Evolutionary conservation across 2,329 filamentous ascomycete species (phyloP).

Genomic region (Fusarium marasasianum): DNA sequence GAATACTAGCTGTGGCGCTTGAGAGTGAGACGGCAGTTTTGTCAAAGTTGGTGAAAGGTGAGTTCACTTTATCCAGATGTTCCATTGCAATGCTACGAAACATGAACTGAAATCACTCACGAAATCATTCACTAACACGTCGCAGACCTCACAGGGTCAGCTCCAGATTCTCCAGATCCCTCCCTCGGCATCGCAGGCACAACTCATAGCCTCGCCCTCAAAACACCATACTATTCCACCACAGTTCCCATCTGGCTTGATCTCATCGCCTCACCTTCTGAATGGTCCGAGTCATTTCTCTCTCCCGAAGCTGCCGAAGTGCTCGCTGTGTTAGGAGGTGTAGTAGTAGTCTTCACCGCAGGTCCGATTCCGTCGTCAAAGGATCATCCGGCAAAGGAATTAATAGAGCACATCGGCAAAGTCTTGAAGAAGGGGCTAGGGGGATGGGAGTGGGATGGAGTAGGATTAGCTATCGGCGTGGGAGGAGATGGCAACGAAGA

Average conservation of each 20-base stretch:
- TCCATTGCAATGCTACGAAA: neutral
- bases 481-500: conserved; percentile 58
- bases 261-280: conserved; percentile 58
- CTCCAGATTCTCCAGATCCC: conserved; percentile 49
- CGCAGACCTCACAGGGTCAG: conserved; percentile 63
- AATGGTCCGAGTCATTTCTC: conserved; percentile 69
- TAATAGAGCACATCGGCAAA: conserved; percentile 63
- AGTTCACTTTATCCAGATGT: neutral
- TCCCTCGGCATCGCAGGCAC: conserved; percentile 63
- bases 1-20: conserved; percentile 67
- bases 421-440: conserved; percentile 67
- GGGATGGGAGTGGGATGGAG: conserved; percentile 72
- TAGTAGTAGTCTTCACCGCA: conserved; percentile 57
- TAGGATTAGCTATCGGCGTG: conserved; percentile 67
- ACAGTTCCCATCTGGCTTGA: conserved; percentile 75
- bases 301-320: conserved; percentile 70
- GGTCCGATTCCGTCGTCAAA: conserved; percentile 19
- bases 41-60: conserved; percentile 64
- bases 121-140: neutral
- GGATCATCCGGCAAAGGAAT: conserved; percentile 45
- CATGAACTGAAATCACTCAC: neutral
- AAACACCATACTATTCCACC: conserved; percentile 69
- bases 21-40: conserved; percentile 58
- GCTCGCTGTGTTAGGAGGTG: conserved; percentile 65
- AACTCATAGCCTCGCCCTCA: conserved; percentile 64